Evolutionary conservation across 208 protist species (phyloP).

Genomic region (Wallacemonas rigidus): DNA sequence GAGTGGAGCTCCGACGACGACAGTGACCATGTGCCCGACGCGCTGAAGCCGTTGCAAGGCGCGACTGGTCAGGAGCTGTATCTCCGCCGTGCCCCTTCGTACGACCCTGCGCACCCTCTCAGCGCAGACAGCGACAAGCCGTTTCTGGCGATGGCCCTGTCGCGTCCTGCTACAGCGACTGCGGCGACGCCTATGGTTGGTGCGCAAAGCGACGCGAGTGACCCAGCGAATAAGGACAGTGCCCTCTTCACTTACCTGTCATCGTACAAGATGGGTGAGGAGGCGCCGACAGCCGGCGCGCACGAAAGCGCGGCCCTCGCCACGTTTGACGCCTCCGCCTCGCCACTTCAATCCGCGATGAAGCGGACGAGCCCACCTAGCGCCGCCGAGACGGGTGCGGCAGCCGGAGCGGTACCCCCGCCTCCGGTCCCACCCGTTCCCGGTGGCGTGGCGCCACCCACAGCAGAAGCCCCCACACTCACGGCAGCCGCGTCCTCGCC

Average conservation of each 20-base stretch:
- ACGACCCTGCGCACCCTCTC: slow-evolving; percentile 9
- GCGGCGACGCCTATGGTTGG: neutral
- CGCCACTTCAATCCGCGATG: slow-evolving; percentile 8
- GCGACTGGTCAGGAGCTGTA: slow-evolving; percentile 1
- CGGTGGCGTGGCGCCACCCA: neutral
- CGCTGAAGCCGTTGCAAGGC: slow-evolving; percentile 11
- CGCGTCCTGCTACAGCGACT: neutral
- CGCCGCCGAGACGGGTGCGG: neutral
- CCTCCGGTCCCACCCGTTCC: too few species aligned
- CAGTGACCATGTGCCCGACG: slow-evolving; percentile 9
- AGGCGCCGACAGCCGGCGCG: neutral
- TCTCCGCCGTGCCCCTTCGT: slow-evolving; percentile 8
- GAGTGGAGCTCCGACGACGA: slow-evolving; percentile 18
- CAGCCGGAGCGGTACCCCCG: neutral
- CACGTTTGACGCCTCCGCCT: slow-evolving; percentile 10
- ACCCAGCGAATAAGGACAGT: slow-evolving; percentile 13
- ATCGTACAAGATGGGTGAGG: slow-evolving; percentile 21
- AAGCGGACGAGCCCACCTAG: slow-evolving; percentile 5
- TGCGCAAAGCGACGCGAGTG: neutral
- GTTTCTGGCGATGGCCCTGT: neutral
- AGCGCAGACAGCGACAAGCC: neutral
- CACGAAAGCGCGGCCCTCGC: neutral
- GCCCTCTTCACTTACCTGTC: slow-evolving; percentile 25
- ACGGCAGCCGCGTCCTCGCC: neutral
- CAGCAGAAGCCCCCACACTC: neutral